These are phyloP conservation scores for Termitomyces sp. DNA, from an alignment of 768 basidiomycete genomes.

Conservation along the genomic window DNA sequence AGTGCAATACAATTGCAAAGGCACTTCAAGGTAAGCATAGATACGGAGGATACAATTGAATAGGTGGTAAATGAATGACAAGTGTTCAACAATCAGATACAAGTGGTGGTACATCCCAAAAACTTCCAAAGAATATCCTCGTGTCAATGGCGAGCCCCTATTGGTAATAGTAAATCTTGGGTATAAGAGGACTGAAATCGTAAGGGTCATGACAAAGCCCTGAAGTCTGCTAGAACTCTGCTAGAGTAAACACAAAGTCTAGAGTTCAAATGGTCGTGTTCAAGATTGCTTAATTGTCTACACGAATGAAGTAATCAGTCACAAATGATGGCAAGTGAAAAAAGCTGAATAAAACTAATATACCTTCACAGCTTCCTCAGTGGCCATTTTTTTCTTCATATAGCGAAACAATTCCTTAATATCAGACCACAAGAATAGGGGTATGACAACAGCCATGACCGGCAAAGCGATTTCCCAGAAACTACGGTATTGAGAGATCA, in stretches of 20 bases:
- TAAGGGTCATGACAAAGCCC: constrained; percentile 1
- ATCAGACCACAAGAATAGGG: constrained; percentile 55
- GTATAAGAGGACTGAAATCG: not conserved
- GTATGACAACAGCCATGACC: constrained; percentile 53
- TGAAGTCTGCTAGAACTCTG: not conserved
- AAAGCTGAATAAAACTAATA: not conserved
- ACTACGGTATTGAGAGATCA: constrained; percentile 27
- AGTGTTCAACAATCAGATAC: not conserved
- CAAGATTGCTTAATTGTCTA: constrained; percentile 16
- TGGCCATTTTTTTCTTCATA: constrained; percentile 38
- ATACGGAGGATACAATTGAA: not conserved
- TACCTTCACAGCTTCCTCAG: constrained; percentile 38
- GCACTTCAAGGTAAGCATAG: too few relatives aligned
- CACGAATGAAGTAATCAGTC: not conserved
- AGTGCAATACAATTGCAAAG: not conserved
- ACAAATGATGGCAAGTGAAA: not conserved
- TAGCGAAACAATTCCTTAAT: constrained; percentile 44
- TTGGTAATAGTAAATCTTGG: too few relatives aligned
- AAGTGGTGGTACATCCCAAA: not conserved
- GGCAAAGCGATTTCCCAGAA: constrained; percentile 73
- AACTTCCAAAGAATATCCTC: not conserved
- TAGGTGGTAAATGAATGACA: not conserved
- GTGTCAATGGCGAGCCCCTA: too few relatives aligned
- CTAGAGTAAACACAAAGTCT: not conserved
- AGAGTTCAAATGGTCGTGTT: not conserved